Evolutionary conservation across 73 alveolate genomes (phyloP).

Genomic region (Paramecium bursaria): DNA sequence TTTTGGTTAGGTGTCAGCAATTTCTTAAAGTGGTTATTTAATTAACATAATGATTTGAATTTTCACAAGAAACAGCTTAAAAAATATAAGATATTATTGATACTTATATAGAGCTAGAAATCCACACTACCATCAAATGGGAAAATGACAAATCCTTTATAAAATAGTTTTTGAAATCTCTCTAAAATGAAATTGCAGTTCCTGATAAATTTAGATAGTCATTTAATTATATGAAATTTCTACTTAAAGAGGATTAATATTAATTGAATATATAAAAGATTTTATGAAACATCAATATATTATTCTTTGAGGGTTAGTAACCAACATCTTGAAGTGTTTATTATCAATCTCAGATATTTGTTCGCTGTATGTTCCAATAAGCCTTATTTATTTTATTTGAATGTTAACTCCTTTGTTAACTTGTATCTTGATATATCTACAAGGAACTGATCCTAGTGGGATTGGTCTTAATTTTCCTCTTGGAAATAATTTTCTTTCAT

Average conservation of each 20-base stretch:
- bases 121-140: neutral
- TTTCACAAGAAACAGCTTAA: neutral
- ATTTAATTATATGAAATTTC: too few species aligned
- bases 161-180: too few species aligned
- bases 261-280: neutral
- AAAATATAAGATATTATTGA: neutral
- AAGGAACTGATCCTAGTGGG: slow-evolving; percentile 51
- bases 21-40: neutral
- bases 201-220: neutral
- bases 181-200: too few species aligned
- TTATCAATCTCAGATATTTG: slow-evolving; percentile 48
- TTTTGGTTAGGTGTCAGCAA: neutral
- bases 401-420: slow-evolving; percentile 65
- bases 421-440: slow-evolving; percentile 47
- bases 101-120: neutral
- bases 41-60: neutral
- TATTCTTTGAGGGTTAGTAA: slow-evolving; percentile 63
- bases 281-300: slow-evolving; percentile 32
- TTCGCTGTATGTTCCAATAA: slow-evolving; percentile 52
- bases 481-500: slow-evolving; percentile 38
- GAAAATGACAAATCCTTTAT: neutral
- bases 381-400: slow-evolving; percentile 9
- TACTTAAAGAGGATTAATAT: neutral
- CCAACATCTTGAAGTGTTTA: slow-evolving; percentile 60
- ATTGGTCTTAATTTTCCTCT: slow-evolving; percentile 23